phyloP scores from a whole-genome alignment of 345 rosid species.

The Gossypium arboreum region DNA sequence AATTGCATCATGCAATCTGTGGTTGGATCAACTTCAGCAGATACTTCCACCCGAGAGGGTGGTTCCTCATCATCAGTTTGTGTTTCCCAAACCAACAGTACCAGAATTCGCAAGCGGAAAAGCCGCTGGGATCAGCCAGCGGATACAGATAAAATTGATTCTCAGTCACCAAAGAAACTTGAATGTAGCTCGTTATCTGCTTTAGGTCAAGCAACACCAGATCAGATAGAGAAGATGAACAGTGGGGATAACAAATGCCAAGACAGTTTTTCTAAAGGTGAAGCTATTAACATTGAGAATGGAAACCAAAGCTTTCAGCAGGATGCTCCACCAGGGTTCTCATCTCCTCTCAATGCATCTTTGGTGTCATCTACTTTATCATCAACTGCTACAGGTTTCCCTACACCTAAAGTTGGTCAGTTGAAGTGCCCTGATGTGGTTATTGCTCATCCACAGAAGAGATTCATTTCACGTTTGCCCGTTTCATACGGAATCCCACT shows the following conservation, averaged over 20 bases:
- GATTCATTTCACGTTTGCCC: constrained; percentile 6
- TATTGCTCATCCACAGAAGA: constrained; percentile 13
- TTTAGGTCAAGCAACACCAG: constrained; percentile 13
- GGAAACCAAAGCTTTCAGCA: constrained; percentile 40
- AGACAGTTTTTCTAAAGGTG: constrained; percentile 21
- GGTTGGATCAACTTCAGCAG: constrained; percentile 32
- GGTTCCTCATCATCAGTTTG: constrained; percentile 35
- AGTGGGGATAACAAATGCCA: constrained; percentile 21
- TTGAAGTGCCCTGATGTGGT: constrained; percentile 19
- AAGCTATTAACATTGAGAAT: constrained; percentile 18
- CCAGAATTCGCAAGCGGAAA: constrained; percentile 76
- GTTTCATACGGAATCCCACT: constrained; percentile 48
- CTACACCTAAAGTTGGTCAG: constrained; percentile 20
- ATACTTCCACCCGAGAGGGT: constrained; percentile 37
- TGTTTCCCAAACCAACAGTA: constrained; percentile 29
- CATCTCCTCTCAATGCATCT: constrained; percentile 40
- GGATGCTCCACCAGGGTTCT: constrained; percentile 89
- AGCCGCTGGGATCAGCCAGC: constrained; percentile 98
- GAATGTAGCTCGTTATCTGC: constrained; percentile 17
- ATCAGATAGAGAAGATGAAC: constrained; percentile 23
- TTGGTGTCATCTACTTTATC: constrained; percentile 32
- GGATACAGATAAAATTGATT: constrained; percentile 28
- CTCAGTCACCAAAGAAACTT: constrained; percentile 23
- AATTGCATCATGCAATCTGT: constrained; percentile 32
- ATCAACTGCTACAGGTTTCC: constrained; percentile 26